Percentiles rank a stretch among this genome's conserved stretches.
phyloP scores from a whole-genome alignment of 108 stramenopile genomes.

The Parietichytrium sp. region DNA sequence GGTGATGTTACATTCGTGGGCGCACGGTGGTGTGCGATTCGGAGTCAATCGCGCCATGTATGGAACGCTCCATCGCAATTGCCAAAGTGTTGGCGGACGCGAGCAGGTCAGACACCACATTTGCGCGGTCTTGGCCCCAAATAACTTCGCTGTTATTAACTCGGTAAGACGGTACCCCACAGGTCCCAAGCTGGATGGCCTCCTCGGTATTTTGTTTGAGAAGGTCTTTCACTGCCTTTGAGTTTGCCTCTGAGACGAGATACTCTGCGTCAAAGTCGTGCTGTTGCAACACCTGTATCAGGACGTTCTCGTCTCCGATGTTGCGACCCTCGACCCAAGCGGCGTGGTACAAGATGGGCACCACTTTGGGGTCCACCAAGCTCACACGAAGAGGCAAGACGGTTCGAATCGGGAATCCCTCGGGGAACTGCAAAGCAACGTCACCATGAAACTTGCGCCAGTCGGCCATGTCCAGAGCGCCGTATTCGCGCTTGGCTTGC shows the following conservation, averaged over 20 bases:
- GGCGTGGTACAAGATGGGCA: background rate
- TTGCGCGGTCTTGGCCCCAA: conserved; percentile 25
- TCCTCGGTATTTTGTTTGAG: background rate
- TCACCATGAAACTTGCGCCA: background rate
- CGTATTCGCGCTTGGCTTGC: background rate
- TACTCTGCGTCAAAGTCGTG: background rate
- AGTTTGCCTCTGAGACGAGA: background rate
- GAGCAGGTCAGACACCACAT: conserved; percentile 29
- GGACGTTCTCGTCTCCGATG: background rate
- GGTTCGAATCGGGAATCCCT: conserved; percentile 4
- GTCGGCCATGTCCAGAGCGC: conserved; percentile 1
- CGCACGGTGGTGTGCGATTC: too few relatives aligned
- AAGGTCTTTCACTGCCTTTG: background rate
- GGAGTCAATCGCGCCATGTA: too few relatives aligned
- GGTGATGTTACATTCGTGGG: too few relatives aligned
- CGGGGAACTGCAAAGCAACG: background rate
- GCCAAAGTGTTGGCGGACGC: too few relatives aligned
- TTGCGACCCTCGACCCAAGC: background rate
- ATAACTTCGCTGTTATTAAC: background rate
- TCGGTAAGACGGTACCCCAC: background rate
- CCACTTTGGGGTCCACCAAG: background rate
- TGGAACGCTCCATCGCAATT: too few relatives aligned
- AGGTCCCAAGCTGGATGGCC: background rate
- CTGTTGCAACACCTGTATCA: background rate
- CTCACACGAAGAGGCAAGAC: background rate